A percentile compares a stretch with the other conserved stretches of the same genome.
These are phyloP conservation scores for Fistulinella prunicolor DNA, from an alignment of 768 basidiomycete species.

Conservation along the genomic window DNA sequence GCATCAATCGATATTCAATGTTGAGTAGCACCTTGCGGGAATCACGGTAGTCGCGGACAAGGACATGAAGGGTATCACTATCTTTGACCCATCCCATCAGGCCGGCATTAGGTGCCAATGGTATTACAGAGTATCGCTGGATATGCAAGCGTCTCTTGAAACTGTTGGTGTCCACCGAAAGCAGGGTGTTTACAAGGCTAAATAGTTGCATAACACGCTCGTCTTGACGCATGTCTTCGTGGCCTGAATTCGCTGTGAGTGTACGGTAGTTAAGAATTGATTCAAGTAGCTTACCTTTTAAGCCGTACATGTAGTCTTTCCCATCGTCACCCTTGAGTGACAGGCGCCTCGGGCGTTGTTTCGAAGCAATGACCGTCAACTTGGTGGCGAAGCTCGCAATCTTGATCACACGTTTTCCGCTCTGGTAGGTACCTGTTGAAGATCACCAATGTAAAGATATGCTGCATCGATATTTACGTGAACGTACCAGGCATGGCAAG, in stretches of 20 bases:
- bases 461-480: not conserved
- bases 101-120: conserved; percentile 93
- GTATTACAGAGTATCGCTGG: conserved; percentile 89
- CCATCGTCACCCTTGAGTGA: conserved; percentile 89
- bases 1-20: conserved; percentile 98
- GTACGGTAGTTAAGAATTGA: not conserved
- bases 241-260: conserved; percentile 50
- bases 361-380: conserved; percentile 90
- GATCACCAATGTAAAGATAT: not conserved
- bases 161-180: conserved; percentile 89
- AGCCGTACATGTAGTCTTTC: conserved; percentile 83
- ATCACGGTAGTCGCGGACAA: conserved; percentile 95
- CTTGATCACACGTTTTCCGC: conserved; percentile 76
- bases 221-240: conserved; percentile 98
- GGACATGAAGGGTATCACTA: conserved; percentile 92
- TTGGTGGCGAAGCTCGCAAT: conserved; percentile 87
- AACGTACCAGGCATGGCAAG: conserved; percentile 88
- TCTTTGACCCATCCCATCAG: conserved; percentile 94
- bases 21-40: conserved; percentile 94
- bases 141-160: conserved; percentile 96
- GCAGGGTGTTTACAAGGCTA: conserved; percentile 91
- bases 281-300: conserved; percentile 64
- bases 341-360: conserved; percentile 91
- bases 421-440: conserved; percentile 80
- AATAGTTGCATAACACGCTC: conserved; percentile 99